Percentiles rank a stretch among this genome's conserved stretches.
phyloP scores from a whole-genome alignment of 2,329 filamentous ascomycete genomes.

The Cadophora sp. region DNA sequence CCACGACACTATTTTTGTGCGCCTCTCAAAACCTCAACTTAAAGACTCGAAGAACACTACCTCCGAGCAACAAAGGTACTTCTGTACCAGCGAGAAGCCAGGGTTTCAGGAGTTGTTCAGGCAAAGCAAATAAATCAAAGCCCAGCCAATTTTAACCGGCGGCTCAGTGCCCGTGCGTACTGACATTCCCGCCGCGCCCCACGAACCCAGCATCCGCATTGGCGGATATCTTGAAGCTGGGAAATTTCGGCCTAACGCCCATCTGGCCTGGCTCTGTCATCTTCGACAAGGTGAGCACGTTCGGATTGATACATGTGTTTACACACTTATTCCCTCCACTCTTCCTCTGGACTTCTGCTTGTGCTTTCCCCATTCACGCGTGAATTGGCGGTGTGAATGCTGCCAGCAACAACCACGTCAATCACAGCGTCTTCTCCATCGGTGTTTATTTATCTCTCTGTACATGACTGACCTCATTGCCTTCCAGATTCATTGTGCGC shows the following conservation, averaged over 20 bases:
- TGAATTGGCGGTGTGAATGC: conserved; percentile 39
- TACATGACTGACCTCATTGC: conserved; percentile 14
- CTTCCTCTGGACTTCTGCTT: conserved; percentile 20
- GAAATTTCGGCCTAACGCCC: conserved; percentile 35
- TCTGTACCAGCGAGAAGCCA: conserved; percentile 20
- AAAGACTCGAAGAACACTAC: conserved; percentile 24
- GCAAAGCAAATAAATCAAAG: conserved; percentile 21
- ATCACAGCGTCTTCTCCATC: conserved; percentile 4
- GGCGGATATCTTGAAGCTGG: conserved; percentile 37
- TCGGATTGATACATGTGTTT: conserved; percentile 41
- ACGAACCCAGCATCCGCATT: conserved; percentile 39
- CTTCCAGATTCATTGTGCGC: conserved; percentile 14
- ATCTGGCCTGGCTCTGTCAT: conserved; percentile 29
- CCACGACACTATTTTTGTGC: background rate
- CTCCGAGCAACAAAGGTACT: conserved; percentile 19
- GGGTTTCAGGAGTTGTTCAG: conserved; percentile 29
- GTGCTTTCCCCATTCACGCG: conserved; percentile 22
- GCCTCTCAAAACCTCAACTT: conserved; percentile 1
- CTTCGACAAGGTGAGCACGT: conserved; percentile 33
- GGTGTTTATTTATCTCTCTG: conserved; percentile 7
- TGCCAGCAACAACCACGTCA: conserved; percentile 4
- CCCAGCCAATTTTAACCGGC: conserved; percentile 34
- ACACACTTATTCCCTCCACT: conserved; percentile 30
- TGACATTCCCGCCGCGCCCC: conserved; percentile 37
- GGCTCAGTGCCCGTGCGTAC: conserved; percentile 39